Conservation (phyloP, 352 stramenopile species). For the Globisporangium nunn region DNA sequence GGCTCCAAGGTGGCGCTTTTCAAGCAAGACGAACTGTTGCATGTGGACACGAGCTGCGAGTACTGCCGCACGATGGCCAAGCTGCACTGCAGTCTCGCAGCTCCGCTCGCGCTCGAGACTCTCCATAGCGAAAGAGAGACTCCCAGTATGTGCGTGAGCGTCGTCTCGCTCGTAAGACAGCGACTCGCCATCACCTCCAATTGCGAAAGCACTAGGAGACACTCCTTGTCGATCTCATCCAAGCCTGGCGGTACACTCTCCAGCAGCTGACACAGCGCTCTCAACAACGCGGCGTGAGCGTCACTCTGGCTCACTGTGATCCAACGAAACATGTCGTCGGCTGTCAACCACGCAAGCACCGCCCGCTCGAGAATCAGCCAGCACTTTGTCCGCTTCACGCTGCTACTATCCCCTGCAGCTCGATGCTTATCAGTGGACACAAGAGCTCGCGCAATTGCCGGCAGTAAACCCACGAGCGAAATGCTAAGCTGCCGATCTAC, state of each 20-base stretch:
- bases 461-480: slow-evolving; percentile 35
- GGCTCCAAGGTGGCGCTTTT: background rate
- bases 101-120: background rate
- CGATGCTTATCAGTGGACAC: too few species aligned
- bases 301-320: slow-evolving; percentile 41
- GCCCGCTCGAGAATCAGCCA: slow-evolving; percentile 35
- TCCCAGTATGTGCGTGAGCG: background rate
- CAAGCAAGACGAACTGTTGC: too few species aligned
- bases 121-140: slow-evolving; percentile 1
- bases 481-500: slow-evolving; percentile 52
- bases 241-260: slow-evolving; percentile 3
- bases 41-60: background rate
- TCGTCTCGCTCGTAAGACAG: background rate
- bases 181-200: slow-evolving; percentile 1
- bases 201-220: slow-evolving; percentile 5
- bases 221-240: background rate
- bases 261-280: slow-evolving; percentile 23
- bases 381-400: slow-evolving; percentile 4
- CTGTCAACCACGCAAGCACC: slow-evolving; percentile 38
- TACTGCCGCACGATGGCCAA: background rate
- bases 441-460: slow-evolving; percentile 15
- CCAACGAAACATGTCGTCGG: slow-evolving; percentile 68
- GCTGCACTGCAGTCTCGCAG: background rate
- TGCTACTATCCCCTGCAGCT: background rate
- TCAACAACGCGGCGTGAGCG: slow-evolving; percentile 27